Conservation (phyloP, 2,329 filamentous ascomycete genomes). For the Aschersonia sp. region DNA sequence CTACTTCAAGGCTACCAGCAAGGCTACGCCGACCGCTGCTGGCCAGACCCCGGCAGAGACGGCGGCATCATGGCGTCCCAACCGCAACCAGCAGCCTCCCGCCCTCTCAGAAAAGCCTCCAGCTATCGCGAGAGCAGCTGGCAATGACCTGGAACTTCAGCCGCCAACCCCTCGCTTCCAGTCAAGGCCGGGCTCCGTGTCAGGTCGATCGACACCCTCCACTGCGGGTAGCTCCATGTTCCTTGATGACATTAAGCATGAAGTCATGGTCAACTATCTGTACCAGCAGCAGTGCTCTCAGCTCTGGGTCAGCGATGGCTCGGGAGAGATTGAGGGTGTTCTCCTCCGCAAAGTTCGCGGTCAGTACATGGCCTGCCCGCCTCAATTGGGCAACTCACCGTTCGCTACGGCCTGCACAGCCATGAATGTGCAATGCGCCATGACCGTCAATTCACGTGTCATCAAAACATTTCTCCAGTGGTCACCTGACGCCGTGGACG, state of each 20-base stretch:
- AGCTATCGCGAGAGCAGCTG: constrained; percentile 12
- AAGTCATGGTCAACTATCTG: constrained; percentile 72
- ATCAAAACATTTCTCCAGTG: constrained; percentile 66
- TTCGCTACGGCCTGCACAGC: constrained; percentile 51
- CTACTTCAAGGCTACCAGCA: constrained; percentile 42
- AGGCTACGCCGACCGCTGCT: constrained; percentile 6
- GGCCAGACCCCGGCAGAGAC: constrained; percentile 6
- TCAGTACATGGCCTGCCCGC: constrained; percentile 60
- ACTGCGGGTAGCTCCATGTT: constrained; percentile 34
- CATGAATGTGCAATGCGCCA: constrained; percentile 65
- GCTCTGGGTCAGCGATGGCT: constrained; percentile 59
- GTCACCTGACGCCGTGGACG: constrained; percentile 58
- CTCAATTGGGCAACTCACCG: constrained; percentile 43
- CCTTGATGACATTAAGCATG: constrained; percentile 61
- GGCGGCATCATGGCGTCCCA: constrained; percentile 7
- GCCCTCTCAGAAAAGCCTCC: constrained; percentile 22
- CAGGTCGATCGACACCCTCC: constrained; percentile 26
- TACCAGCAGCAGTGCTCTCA: constrained; percentile 66
- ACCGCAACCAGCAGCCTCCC: constrained; percentile 10
- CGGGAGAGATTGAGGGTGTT: constrained; percentile 56
- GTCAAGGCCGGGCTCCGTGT: constrained; percentile 22
- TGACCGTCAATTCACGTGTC: constrained; percentile 68
- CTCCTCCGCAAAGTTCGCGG: constrained; percentile 53
- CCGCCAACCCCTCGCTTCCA: constrained; percentile 25
- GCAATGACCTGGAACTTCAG: constrained; percentile 32